A percentile compares a stretch with the other conserved stretches of the same genome.
phyloP scores from a whole-genome alignment of 1,284 basidiomycete genomes.

The Moesziomyces parantarcticus region DNA sequence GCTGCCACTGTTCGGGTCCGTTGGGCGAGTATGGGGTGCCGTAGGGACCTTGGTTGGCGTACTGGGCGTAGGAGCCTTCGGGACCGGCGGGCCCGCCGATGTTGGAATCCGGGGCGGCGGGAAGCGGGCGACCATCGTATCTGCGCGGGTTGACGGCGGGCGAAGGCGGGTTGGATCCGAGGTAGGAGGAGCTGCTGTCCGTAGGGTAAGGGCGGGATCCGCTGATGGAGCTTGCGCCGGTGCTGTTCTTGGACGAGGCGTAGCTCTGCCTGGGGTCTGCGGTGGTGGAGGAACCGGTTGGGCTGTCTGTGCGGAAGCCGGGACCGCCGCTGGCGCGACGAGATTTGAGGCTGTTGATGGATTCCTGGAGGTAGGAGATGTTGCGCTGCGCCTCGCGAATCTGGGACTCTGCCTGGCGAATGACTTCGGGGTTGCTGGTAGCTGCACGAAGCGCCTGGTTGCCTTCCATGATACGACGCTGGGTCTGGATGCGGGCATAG shows the following conservation, averaged over 20 bases:
- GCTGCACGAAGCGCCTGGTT: constrained; percentile 82
- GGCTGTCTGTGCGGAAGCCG: constrained; percentile 40
- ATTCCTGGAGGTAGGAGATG: constrained; percentile 87
- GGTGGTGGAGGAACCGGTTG: constrained; percentile 30
- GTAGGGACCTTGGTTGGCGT: constrained; percentile 42
- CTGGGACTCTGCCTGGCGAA: constrained; percentile 78
- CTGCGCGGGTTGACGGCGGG: constrained; percentile 40
- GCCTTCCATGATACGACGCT: constrained; percentile 90
- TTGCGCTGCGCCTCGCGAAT: constrained; percentile 87
- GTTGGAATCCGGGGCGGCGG: constrained; percentile 21
- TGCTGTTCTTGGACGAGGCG: constrained; percentile 32
- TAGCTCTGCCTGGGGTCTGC: constrained; percentile 43
- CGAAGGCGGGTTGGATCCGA: constrained; percentile 36
- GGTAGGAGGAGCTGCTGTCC: constrained; percentile 53
- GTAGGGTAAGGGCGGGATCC: constrained; percentile 39
- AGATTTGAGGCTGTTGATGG: constrained; percentile 81
- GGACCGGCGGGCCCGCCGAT: constrained; percentile 5
- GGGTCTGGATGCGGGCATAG: constrained; percentile 87
- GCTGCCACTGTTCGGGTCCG: constrained; percentile 42
- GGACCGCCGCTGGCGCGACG: constrained; percentile 71
- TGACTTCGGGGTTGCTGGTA: constrained; percentile 86
- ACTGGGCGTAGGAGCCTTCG: constrained; percentile 41
- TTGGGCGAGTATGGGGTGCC: constrained; percentile 21
- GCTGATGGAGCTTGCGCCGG: constrained; percentile 15
- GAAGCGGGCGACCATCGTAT: constrained; percentile 50